These are phyloP conservation scores for Paramecium primaurelia DNA, from an alignment of 73 alveolate species.

Conservation along the genomic window DNA sequence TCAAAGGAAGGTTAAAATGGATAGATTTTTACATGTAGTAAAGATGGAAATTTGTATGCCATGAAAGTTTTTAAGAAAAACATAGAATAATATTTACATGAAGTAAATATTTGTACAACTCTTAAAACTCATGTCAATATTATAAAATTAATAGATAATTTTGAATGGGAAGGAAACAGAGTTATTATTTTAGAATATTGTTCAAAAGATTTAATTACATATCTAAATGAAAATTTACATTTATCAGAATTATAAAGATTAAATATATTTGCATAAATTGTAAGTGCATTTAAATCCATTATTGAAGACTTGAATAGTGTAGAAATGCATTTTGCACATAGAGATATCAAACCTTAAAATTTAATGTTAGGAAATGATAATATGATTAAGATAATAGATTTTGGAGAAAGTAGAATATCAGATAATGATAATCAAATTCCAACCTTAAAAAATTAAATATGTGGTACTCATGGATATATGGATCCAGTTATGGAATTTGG, in stretches of 20 bases:
- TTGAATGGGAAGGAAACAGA: not conserved
- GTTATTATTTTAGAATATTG: not conserved
- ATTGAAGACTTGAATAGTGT: not conserved
- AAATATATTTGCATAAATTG: not conserved
- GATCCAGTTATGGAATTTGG: constrained; percentile 6
- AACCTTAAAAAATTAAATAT: not conserved
- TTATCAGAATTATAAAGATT: not conserved
- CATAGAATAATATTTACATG: not conserved
- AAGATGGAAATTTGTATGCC: not conserved
- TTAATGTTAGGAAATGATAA: not conserved
- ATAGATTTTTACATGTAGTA: not conserved
- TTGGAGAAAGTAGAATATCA: constrained; percentile 1
- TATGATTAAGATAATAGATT: not conserved
- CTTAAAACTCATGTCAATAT: not conserved
- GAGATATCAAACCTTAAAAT: constrained; percentile 32
- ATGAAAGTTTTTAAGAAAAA: not conserved
- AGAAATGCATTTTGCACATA: constrained; percentile 1
- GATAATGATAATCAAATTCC: not conserved
- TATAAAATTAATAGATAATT: not conserved
- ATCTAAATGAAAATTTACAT: not conserved
- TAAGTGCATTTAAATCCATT: not conserved
- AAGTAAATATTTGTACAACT: not conserved
- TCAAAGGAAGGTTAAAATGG: not conserved
- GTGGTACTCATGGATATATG: not conserved
- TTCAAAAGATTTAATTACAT: not conserved